phyloP scores from a whole-genome alignment of 805 yeast genomes.

The Wickerhamomyces tratensis region DNA sequence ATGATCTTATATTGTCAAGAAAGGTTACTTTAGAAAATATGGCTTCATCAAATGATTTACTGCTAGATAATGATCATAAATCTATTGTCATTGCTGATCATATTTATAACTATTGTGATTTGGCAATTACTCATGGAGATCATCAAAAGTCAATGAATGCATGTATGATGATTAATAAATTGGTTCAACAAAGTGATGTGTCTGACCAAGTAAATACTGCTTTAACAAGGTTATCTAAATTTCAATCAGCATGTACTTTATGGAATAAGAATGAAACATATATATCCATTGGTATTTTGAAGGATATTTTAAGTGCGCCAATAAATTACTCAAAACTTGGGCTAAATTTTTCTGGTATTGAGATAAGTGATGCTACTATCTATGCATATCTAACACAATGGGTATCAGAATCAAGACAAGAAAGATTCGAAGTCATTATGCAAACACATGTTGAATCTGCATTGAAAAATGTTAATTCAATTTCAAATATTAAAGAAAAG shows the following conservation, averaged over 20 bases:
- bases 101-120: slow-evolving; percentile 29
- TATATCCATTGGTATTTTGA: slow-evolving; percentile 48
- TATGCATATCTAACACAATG: slow-evolving; percentile 48
- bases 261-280: slow-evolving; percentile 56
- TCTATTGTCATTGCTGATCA: slow-evolving; percentile 24
- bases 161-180: slow-evolving; percentile 32
- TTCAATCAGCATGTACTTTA: slow-evolving; percentile 47
- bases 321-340: slow-evolving; percentile 5
- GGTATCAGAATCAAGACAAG: slow-evolving; percentile 65
- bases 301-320: slow-evolving; percentile 13
- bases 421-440: slow-evolving; percentile 50
- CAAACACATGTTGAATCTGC: slow-evolving; percentile 38
- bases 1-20: slow-evolving; percentile 34
- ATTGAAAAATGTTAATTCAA: slow-evolving; percentile 6
- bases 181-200: slow-evolving; percentile 18
- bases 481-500: slow-evolving; percentile 16
- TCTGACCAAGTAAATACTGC: neutral
- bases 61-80: slow-evolving; percentile 6
- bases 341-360: neutral
- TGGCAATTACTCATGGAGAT: slow-evolving; percentile 27
- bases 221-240: slow-evolving; percentile 11
- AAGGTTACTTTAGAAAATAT: slow-evolving; percentile 19
- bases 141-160: slow-evolving; percentile 44
- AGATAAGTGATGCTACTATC: slow-evolving; percentile 15
- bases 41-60: neutral